Conservation (phyloP, 2,329 filamentous ascomycete species). For the Aureobasidium lini region DNA sequence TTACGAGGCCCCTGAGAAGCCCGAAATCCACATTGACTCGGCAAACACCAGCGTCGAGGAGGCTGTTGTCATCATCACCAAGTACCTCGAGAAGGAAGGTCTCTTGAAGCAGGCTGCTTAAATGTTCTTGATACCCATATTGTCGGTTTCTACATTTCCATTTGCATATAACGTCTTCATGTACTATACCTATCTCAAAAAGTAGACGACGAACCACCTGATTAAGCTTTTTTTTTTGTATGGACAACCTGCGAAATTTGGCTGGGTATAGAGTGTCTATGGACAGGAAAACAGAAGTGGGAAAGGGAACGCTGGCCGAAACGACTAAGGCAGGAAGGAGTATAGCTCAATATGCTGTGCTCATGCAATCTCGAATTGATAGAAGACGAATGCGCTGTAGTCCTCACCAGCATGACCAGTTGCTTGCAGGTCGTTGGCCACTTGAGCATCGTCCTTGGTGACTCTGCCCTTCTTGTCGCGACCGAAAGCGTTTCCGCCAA, state of each 20-base stretch:
- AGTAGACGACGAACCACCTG: background rate
- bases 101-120: constrained; percentile 39
- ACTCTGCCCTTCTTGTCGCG: constrained; percentile 89
- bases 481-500: constrained; percentile 89
- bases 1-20: constrained; percentile 79
- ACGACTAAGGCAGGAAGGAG: background rate
- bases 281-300: constrained; percentile 6
- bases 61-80: constrained; percentile 75
- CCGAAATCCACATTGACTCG: constrained; percentile 83
- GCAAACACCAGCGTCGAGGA: constrained; percentile 80
- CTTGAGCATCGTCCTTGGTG: constrained; percentile 76
- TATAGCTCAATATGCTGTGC: background rate
- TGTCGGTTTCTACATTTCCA: background rate
- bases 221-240: background rate
- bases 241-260: constrained; percentile 7
- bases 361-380: constrained; percentile 74
- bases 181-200: background rate
- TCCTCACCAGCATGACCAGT: constrained; percentile 58
- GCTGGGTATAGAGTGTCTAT: constrained; percentile 17
- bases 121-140: background rate
- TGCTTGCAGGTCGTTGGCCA: constrained; percentile 77
- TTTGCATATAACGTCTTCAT: background rate
- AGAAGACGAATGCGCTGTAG: constrained; percentile 96
- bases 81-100: constrained; percentile 66
- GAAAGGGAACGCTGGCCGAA: background rate